Percentiles rank a stretch among this genome's conserved stretches.
Evolutionary conservation across 176 grass and related monocot genomes (phyloP).

Genomic region (Oryza punctata): DNA sequence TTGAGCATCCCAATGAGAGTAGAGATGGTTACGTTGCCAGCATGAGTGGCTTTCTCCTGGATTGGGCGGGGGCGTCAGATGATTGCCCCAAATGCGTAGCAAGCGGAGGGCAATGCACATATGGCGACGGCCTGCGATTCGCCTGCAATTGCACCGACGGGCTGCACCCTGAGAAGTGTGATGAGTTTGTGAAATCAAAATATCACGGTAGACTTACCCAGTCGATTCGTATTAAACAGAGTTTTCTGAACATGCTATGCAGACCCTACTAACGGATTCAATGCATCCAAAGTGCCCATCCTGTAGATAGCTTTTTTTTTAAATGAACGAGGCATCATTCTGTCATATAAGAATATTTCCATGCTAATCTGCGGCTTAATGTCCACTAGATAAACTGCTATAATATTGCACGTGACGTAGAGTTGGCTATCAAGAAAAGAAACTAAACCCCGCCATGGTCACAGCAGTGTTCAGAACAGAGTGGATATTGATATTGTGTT

Average conservation of each 20-base stretch:
- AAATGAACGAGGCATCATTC: background rate
- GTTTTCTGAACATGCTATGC: background rate
- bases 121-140: background rate
- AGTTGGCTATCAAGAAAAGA: too few species aligned
- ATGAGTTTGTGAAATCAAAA: constrained; percentile 26
- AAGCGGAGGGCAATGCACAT: constrained; percentile 34
- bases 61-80: background rate
- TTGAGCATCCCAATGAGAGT: background rate
- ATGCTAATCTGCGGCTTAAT: background rate
- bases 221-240: too few species aligned
- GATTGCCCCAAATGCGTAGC: constrained; percentile 39
- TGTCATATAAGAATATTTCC: background rate
- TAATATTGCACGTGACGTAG: too few species aligned
- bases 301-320: background rate
- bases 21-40: background rate
- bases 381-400: background rate
- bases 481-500: background rate
- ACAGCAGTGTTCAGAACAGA: too few species aligned
- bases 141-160: constrained; percentile 24
- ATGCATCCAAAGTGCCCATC: background rate
- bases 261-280: background rate
- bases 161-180: background rate
- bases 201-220: too few species aligned
- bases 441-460: too few species aligned
- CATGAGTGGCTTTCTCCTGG: constrained; percentile 30